A percentile compares a stretch with the other conserved stretches of the same genome.
These are phyloP conservation scores for Coemansia sp. DNA, from an alignment of 192 early-diverging fungal species.

Conservation along the genomic window DNA sequence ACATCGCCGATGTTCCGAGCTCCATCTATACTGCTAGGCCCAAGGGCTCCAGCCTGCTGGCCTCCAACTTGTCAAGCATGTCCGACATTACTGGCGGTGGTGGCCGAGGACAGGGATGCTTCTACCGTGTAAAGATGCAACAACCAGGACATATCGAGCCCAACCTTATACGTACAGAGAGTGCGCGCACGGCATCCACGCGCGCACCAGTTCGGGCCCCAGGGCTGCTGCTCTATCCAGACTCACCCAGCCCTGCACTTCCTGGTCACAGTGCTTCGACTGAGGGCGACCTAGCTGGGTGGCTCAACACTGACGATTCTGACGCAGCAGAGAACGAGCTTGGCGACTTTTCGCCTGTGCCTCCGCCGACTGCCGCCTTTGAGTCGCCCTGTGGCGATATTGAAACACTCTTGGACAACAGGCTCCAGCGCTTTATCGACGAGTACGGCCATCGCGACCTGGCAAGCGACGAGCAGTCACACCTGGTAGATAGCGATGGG, in stretches of 20 bases:
- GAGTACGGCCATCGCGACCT: conserved; percentile 16
- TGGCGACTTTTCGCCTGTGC: not conserved
- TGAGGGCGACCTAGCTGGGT: conserved; percentile 9
- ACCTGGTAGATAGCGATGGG: conserved; percentile 5
- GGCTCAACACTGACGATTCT: conserved; percentile 26
- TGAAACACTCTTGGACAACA: conserved; percentile 18
- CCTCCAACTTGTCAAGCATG: conserved; percentile 5
- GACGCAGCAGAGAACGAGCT: not conserved
- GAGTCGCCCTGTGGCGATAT: not conserved
- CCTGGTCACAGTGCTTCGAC: not conserved
- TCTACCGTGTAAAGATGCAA: conserved; percentile 16
- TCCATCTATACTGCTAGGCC: not conserved
- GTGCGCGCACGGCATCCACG: conserved; percentile 14
- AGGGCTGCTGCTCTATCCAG: conserved; percentile 2
- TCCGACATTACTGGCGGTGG: not conserved
- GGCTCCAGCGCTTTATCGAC: conserved; percentile 19
- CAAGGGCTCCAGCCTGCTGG: not conserved
- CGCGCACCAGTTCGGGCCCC: not conserved
- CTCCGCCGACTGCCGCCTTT: not conserved
- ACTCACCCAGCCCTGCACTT: not conserved
- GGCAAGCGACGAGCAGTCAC: conserved; percentile 3
- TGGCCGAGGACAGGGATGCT: conserved; percentile 7
- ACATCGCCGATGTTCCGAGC: conserved; percentile 5
- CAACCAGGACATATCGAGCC: conserved; percentile 14
- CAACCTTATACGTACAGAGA: conserved; percentile 4